Conservation (phyloP, 768 basidiomycete genomes). For the Mycena latifolia region DNA sequence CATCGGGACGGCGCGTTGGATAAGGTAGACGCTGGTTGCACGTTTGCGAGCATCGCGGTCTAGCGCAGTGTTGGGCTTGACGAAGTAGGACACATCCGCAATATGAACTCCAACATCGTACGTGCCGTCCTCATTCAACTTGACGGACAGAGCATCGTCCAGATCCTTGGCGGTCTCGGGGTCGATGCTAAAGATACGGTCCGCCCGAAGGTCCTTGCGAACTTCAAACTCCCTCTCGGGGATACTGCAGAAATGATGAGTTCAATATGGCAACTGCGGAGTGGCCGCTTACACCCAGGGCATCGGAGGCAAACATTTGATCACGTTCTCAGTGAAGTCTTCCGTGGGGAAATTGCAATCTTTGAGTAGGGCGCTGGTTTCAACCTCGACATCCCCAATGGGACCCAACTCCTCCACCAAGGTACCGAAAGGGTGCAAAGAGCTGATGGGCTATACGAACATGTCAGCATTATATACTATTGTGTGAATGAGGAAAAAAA, state of each 20-base stretch:
- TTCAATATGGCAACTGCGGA: conserved; percentile 30
- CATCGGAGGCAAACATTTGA: conserved; percentile 95
- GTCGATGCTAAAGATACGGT: conserved; percentile 95
- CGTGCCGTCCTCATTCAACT: conserved; percentile 90
- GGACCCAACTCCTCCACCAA: conserved; percentile 97
- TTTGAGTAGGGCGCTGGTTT: conserved; percentile 96
- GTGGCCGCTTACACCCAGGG: conserved; percentile 85
- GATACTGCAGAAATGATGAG: conserved; percentile 60
- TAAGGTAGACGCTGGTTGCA: conserved; percentile 96
- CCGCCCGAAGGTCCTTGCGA: conserved; percentile 88
- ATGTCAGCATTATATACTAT: conserved; percentile 33
- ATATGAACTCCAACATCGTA: conserved; percentile 96
- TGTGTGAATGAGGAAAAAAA: conserved; percentile 22
- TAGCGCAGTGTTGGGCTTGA: conserved; percentile 95
- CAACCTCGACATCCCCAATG: conserved; percentile 98
- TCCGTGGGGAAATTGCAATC: conserved; percentile 99
- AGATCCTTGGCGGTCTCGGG: conserved; percentile 91
- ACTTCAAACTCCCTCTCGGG: conserved; percentile 90
- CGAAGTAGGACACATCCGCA: conserved; percentile 96
- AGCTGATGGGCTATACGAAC: conserved; percentile 82
- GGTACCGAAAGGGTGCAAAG: conserved; percentile 98
- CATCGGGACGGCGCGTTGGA: conserved; percentile 98
- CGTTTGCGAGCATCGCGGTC: conserved; percentile 98
- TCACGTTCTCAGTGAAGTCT: conserved; percentile 94
- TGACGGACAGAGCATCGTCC: conserved; percentile 95